These are phyloP conservation scores for Suillus weaverae DNA, from an alignment of 768 basidiomycete species.

Conservation along the genomic window DNA sequence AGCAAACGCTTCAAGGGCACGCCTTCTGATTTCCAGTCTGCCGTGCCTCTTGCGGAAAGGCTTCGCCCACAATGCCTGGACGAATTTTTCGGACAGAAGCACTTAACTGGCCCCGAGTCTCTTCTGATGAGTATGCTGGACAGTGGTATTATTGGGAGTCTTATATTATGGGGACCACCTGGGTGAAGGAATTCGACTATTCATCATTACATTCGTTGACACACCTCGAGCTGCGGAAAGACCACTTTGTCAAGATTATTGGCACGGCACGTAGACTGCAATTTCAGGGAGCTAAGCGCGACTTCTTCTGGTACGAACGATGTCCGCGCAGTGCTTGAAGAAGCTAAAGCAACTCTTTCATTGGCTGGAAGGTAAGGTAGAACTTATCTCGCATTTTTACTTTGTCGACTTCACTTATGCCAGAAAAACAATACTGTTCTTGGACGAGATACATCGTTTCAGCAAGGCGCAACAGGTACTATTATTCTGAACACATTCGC, in stretches of 20 bases:
- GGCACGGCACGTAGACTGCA: slow-evolving; percentile 54
- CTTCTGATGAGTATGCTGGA: slow-evolving; percentile 54
- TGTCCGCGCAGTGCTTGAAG: slow-evolving; percentile 70
- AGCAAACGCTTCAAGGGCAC: slow-evolving; percentile 26
- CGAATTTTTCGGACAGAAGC: slow-evolving; percentile 72
- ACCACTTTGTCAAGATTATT: slow-evolving; percentile 76
- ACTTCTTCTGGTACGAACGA: slow-evolving; percentile 69
- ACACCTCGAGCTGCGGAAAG: slow-evolving; percentile 56
- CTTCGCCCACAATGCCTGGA: slow-evolving; percentile 63
- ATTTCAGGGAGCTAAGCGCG: slow-evolving; percentile 79
- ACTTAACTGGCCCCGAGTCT: slow-evolving; percentile 58
- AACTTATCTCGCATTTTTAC: not conserved
- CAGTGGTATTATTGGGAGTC: slow-evolving; percentile 53
- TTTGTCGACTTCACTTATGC: slow-evolving; percentile 7
- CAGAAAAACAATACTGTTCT: slow-evolving; percentile 73
- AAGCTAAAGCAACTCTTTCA: slow-evolving; percentile 65
- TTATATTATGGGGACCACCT: slow-evolving; percentile 77
- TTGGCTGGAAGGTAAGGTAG: slow-evolving; percentile 58
- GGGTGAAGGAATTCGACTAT: slow-evolving; percentile 41
- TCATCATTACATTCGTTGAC: not conserved
- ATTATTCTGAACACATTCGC: not conserved
- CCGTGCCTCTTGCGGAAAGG: slow-evolving; percentile 67
- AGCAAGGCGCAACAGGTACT: slow-evolving; percentile 67
- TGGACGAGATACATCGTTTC: slow-evolving; percentile 86
- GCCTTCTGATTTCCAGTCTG: slow-evolving; percentile 27